Percentiles rank a stretch among this genome's conserved stretches.
Conservation (phyloP, 371 early-diverging fungal species). For the Apophysomyces trapeziformis region DNA sequence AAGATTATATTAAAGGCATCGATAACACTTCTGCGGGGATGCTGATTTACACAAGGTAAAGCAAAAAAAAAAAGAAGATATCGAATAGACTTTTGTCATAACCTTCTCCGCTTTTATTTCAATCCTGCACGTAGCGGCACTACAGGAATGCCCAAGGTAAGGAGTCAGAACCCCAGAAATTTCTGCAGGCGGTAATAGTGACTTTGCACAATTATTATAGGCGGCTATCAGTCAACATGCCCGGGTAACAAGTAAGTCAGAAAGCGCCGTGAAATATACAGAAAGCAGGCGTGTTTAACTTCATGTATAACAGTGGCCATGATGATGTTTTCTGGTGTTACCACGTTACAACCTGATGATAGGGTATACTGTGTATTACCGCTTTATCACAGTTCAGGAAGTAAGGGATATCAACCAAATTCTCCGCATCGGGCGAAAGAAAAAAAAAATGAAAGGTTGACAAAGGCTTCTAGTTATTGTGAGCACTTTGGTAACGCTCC, state of each 20-base stretch:
- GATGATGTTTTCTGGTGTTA: conserved; percentile 26
- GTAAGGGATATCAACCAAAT: conserved; percentile 23
- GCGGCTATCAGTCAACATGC: conserved; percentile 35
- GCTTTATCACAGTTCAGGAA: conserved; percentile 56
- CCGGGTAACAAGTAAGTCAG: conserved; percentile 12
- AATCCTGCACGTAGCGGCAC: conserved; percentile 35
- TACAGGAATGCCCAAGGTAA: conserved; percentile 45
- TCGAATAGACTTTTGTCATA: too few relatives aligned
- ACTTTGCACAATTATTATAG: conserved; percentile 6
- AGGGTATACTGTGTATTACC: neutral
- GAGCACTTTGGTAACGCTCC: conserved; percentile 26
- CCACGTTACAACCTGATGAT: conserved; percentile 14
- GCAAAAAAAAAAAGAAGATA: too few relatives aligned
- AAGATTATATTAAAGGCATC: conserved; percentile 31
- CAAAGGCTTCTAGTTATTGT: conserved; percentile 38
- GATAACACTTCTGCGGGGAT: conserved; percentile 39
- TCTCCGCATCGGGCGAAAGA: too few relatives aligned
- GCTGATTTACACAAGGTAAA: conserved; percentile 54
- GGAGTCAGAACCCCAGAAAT: neutral
- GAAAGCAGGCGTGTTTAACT: too few relatives aligned
- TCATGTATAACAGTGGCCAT: conserved; percentile 18
- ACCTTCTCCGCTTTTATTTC: neutral
- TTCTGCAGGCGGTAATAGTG: too few relatives aligned
- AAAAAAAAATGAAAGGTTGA: neutral
- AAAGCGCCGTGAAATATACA: too few relatives aligned